These are phyloP conservation scores for Paralagenidium karlingii DNA, from an alignment of 352 stramenopile species.

Conservation along the genomic window DNA sequence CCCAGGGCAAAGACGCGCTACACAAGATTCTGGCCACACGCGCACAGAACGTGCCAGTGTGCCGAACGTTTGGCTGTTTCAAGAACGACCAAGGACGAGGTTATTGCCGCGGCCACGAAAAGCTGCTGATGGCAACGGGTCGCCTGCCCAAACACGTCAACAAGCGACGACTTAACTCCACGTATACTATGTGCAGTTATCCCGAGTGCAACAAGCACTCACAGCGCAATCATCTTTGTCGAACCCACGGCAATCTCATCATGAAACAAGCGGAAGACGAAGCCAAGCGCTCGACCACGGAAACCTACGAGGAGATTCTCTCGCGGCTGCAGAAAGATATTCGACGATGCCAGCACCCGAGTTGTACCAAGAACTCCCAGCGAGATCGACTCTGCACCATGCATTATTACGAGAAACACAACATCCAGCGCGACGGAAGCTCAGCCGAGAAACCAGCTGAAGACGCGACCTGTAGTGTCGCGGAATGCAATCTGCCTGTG, in stretches of 20 bases:
- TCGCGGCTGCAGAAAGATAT: slow-evolving; percentile 62
- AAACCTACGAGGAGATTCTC: slow-evolving; percentile 62
- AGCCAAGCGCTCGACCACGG: slow-evolving; percentile 19
- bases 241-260: slow-evolving; percentile 72
- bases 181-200: slow-evolving; percentile 85
- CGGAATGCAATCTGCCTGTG: slow-evolving; percentile 10
- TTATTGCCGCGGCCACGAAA: slow-evolving; percentile 77
- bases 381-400: slow-evolving; percentile 74
- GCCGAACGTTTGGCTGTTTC: slow-evolving; percentile 62
- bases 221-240: slow-evolving; percentile 72
- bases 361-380: slow-evolving; percentile 81
- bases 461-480: slow-evolving; percentile 6
- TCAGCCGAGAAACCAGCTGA: slow-evolving; percentile 4
- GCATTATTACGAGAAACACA: slow-evolving; percentile 70
- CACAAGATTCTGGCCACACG: slow-evolving; percentile 45
- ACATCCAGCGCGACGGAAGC: slow-evolving; percentile 18
- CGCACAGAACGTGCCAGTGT: slow-evolving; percentile 69
- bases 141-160: slow-evolving; percentile 61
- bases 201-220: slow-evolving; percentile 75
- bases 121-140: slow-evolving; percentile 75
- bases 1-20: slow-evolving; percentile 23
- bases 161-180: slow-evolving; percentile 74
- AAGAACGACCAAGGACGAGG: slow-evolving; percentile 83
- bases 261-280: slow-evolving; percentile 65
- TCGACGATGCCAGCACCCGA: slow-evolving; percentile 58